A percentile compares a stretch with the other conserved stretches of the same genome.
Conservation (phyloP, 1,284 basidiomycete genomes). For the Polyporus tsugae region DNA sequence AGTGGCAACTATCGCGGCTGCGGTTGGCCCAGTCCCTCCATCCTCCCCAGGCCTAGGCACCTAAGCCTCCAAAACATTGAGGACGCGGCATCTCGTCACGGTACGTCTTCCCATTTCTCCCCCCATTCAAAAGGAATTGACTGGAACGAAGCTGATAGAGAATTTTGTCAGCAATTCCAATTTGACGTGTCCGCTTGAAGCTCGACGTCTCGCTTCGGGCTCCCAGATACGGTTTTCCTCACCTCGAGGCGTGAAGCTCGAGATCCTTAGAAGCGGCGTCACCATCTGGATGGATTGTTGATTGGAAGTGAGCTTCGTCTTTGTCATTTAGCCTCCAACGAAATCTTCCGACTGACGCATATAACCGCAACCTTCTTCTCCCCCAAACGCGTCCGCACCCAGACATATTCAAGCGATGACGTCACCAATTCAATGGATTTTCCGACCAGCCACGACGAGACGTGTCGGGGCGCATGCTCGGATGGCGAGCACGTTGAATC, state of each 20-base stretch:
- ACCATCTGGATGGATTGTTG: neutral
- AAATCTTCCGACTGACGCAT: slow-evolving; percentile 2
- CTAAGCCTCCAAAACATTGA: no score
- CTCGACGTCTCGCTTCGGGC: neutral
- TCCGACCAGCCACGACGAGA: neutral
- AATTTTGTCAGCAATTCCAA: neutral
- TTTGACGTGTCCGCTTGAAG: neutral
- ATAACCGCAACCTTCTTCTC: neutral
- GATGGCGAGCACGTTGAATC: slow-evolving; percentile 1
- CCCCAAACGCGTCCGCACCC: neutral
- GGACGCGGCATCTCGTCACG: neutral
- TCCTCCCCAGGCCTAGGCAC: no score
- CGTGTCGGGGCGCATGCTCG: slow-evolving; percentile 8
- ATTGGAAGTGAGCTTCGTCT: neutral
- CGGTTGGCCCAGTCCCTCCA: no score
- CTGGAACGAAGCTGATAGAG: neutral
- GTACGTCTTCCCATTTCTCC: neutral
- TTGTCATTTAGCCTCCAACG: neutral
- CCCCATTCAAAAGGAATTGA: no score
- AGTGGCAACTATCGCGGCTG: neutral
- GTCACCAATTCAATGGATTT: neutral
- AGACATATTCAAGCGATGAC: slow-evolving; percentile 11
- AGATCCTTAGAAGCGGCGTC: neutral
- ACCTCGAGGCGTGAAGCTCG: slow-evolving; percentile 1
- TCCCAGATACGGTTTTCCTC: neutral